Conservation (phyloP, 257 asterid genomes). For the Capsicum rhomboideum region DNA sequence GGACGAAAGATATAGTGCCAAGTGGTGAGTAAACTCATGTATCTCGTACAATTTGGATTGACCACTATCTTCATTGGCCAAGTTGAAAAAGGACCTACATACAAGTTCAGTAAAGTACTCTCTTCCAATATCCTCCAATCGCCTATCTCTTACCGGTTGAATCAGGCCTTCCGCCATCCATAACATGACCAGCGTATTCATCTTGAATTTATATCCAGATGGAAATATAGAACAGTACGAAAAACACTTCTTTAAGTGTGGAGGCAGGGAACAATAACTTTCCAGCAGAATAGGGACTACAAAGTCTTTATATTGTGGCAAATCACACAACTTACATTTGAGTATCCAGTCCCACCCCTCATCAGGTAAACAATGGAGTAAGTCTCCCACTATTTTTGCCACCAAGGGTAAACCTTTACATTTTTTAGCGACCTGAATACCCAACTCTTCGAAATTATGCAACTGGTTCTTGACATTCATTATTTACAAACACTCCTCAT, state of each 20-base stretch:
- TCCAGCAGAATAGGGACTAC: constrained; percentile 17
- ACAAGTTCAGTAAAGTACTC: constrained; percentile 23
- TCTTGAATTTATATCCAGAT: constrained; percentile 8
- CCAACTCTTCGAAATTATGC: constrained; percentile 10
- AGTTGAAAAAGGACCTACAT: constrained; percentile 29
- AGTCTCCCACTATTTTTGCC: constrained; percentile 26
- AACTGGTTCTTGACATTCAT: constrained; percentile 7
- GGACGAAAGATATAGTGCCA: constrained; percentile 22
- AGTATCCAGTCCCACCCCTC: constrained; percentile 20
- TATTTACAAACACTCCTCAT: constrained; percentile 27
- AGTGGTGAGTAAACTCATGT: constrained; percentile 30
- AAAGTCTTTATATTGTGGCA: constrained; percentile 13
- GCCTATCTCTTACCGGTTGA: constrained; percentile 9
- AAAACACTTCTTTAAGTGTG: constrained; percentile 26
- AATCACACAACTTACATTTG: constrained; percentile 29
- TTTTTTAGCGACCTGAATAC: constrained; percentile 22
- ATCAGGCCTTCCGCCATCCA: constrained; percentile 40
- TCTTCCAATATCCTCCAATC: constrained; percentile 24
- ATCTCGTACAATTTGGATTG: constrained; percentile 15
- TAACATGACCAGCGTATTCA: constrained; percentile 15
- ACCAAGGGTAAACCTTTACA: constrained; percentile 32
- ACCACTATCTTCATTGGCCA: not conserved
- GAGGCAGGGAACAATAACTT: constrained; percentile 30
- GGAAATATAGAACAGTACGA: constrained; percentile 36
- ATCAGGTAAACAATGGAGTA: constrained; percentile 13